Evolutionary conservation across 2,329 filamentous ascomycete genomes (phyloP).

Genomic region (Rachicladosporium sp.): DNA sequence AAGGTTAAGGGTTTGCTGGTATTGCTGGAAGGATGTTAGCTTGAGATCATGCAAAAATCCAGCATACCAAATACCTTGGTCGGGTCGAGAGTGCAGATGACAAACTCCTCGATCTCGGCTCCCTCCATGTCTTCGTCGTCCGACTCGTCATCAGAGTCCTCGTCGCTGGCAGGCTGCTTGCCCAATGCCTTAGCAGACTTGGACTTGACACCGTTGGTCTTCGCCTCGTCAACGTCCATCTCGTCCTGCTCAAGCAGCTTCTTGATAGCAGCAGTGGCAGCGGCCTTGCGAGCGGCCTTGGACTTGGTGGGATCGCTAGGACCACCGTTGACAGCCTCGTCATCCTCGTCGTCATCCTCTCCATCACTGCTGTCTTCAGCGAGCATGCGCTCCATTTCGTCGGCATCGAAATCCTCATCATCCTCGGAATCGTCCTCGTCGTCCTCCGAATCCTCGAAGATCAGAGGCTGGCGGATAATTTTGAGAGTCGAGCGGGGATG

Average conservation of each 20-base stretch:
- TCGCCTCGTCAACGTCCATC: constrained; percentile 55
- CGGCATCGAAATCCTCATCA: constrained; percentile 39
- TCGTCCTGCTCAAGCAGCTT: constrained; percentile 52
- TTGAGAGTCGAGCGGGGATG: constrained; percentile 76
- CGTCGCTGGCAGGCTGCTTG: constrained; percentile 43
- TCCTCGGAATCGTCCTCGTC: constrained; percentile 55
- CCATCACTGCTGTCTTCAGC: constrained; percentile 50
- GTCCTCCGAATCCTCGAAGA: constrained; percentile 42
- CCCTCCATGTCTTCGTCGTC: constrained; percentile 52
- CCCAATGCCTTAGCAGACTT: constrained; percentile 55
- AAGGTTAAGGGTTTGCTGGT: constrained; percentile 90
- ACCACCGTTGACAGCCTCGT: constrained; percentile 71
- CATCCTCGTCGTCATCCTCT: constrained; percentile 44
- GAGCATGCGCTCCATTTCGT: constrained; percentile 38
- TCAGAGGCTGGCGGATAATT: constrained; percentile 62
- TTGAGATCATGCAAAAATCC: constrained; percentile 1
- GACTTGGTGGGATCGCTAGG: constrained; percentile 84
- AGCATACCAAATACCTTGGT: constrained; percentile 56
- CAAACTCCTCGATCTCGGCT: constrained; percentile 70
- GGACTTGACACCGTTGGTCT: constrained; percentile 49
- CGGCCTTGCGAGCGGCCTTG: constrained; percentile 72
- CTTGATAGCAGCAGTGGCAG: constrained; percentile 65
- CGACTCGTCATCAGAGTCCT: constrained; percentile 35
- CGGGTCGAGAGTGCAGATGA: constrained; percentile 91
- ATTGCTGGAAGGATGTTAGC: constrained; percentile 51